phyloP scores from a whole-genome alignment of 768 basidiomycete species.

The Suillus weaverae region DNA sequence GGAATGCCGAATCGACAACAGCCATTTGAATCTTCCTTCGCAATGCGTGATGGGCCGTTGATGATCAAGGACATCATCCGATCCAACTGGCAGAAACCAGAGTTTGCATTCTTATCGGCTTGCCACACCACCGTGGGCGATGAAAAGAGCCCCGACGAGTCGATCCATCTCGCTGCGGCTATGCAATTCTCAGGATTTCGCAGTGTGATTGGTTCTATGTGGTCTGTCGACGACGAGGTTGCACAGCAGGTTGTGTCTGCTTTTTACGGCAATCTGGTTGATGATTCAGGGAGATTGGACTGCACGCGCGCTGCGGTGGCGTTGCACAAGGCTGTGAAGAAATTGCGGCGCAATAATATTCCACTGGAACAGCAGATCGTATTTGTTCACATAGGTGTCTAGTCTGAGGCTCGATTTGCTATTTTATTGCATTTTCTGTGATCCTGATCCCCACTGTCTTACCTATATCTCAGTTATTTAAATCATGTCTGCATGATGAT shows the following conservation, averaged over 20 bases:
- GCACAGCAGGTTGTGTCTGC: neutral
- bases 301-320: neutral
- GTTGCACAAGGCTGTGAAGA: neutral
- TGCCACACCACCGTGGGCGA: too few relatives aligned
- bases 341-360: neutral
- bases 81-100: too few relatives aligned
- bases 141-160: too few relatives aligned
- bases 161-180: neutral
- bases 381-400: slow-evolving; percentile 4
- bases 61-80: too few relatives aligned
- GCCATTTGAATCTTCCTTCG: too few relatives aligned
- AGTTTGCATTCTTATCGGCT: too few relatives aligned
- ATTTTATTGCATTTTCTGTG: neutral
- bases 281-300: neutral
- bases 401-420: neutral
- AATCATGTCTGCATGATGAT: neutral
- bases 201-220: neutral
- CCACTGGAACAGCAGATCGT: slow-evolving; percentile 5
- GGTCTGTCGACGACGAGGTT: neutral
- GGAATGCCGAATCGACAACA: too few relatives aligned
- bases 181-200: neutral
- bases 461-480: neutral
- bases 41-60: too few relatives aligned
- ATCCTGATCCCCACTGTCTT: neutral
- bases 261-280: neutral